These are phyloP conservation scores for Phytophthora meadii DNA, from an alignment of 352 stramenopile species.

Conservation along the genomic window DNA sequence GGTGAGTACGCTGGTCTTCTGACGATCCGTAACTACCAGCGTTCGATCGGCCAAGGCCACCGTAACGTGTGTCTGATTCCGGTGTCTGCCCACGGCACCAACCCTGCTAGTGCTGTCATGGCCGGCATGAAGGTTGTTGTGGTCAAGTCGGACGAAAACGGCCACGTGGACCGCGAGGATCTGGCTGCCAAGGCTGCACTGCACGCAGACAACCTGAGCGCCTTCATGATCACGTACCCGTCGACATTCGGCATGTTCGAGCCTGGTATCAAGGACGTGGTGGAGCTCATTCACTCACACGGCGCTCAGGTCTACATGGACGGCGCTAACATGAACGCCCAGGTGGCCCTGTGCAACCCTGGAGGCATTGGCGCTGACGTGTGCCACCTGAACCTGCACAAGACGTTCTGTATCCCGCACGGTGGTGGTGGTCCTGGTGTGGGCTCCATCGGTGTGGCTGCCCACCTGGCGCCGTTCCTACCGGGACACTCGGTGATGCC, in stretches of 20 bases:
- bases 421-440: conserved; percentile 97
- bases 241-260: conserved; percentile 99
- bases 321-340: conserved; percentile 99
- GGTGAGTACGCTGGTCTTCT: conserved; percentile 98
- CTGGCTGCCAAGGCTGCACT: conserved; percentile 95
- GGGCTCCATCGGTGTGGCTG: conserved; percentile 92
- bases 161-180: conserved; percentile 97
- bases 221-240: conserved; percentile 99
- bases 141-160: conserved; percentile 96
- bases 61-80: conserved; percentile 99
- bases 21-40: conserved; percentile 97
- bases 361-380: conserved; percentile 97
- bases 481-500: conserved; percentile 94
- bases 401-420: conserved; percentile 99
- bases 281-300: conserved; percentile 94
- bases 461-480: conserved; percentile 96
- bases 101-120: conserved; percentile 97
- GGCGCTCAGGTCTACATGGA: conserved; percentile 99
- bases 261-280: conserved; percentile 97
- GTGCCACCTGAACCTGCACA: conserved; percentile 99
- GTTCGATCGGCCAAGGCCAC: conserved; percentile 91
- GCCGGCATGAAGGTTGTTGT: conserved; percentile 98
- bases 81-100: conserved; percentile 98
- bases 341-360: conserved; percentile 97
- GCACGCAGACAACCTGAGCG: conserved; percentile 96